A percentile compares a stretch with the other conserved stretches of the same genome.
Conservation (phyloP, 225 moss, liverwort and hornwort species). For the Marchantia paleacea region DNA sequence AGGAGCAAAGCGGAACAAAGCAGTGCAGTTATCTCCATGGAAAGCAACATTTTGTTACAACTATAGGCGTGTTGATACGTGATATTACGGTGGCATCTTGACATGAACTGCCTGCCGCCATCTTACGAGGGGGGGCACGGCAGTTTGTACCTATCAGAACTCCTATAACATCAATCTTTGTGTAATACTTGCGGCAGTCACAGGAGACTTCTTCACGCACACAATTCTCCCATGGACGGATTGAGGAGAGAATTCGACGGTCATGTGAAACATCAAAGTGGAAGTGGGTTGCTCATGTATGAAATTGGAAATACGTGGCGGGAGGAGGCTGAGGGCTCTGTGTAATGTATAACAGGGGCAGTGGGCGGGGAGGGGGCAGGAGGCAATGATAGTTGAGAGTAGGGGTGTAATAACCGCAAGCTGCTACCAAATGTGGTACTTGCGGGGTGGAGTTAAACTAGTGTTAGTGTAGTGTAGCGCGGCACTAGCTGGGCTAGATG, state of each 20-base stretch:
- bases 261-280: not conserved
- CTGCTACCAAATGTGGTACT: constrained; percentile 12
- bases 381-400: not conserved
- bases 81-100: constrained; percentile 9
- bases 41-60: not conserved
- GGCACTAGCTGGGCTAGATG: constrained; percentile 12
- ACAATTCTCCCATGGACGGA: not conserved
- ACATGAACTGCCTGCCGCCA: not conserved
- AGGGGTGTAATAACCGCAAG: constrained; percentile 10
- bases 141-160: constrained; percentile 10
- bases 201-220: constrained; percentile 8
- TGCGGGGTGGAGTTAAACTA: constrained; percentile 1
- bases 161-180: constrained; percentile 18
- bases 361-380: not conserved
- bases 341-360: constrained; percentile 6
- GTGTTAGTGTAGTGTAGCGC: constrained; percentile 5
- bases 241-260: not conserved
- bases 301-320: constrained; percentile 17
- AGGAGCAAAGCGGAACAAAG: constrained; percentile 15
- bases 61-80: constrained; percentile 16
- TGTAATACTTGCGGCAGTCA: constrained; percentile 25
- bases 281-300: constrained; percentile 23
- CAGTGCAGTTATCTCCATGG: constrained; percentile 15
- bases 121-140: not conserved
- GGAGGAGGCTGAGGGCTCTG: constrained; percentile 6